phyloP scores from a whole-genome alignment of 345 rosid species.

The Cochlearia excelsa region DNA sequence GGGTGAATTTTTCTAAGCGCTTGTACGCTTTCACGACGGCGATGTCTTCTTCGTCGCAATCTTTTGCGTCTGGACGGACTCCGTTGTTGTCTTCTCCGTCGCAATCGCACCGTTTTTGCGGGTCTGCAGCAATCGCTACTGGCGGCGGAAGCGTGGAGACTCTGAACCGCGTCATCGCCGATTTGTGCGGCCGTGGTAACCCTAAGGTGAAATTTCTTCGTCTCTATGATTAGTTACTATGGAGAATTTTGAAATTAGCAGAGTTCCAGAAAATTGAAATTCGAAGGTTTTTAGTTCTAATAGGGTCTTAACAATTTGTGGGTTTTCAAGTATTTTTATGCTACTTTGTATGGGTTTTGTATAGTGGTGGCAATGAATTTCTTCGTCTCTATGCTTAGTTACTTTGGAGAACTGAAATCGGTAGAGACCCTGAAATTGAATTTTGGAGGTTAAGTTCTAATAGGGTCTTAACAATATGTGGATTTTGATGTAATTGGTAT shows the following conservation, averaged over 20 bases:
- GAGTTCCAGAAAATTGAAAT: conserved; percentile 1
- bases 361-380: not conserved
- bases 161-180: conserved; percentile 70
- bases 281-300: too few species aligned
- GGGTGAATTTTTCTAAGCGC: conserved; percentile 14
- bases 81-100: conserved; percentile 50
- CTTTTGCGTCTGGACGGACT: conserved; percentile 43
- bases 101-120: conserved; percentile 59
- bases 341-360: too few species aligned
- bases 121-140: conserved; percentile 43
- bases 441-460: conserved; percentile 5
- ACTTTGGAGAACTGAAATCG: too few species aligned
- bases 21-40: not conserved
- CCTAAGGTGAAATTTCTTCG: conserved; percentile 53
- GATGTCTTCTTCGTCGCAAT: conserved; percentile 69
- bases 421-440: not conserved
- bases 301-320: too few species aligned
- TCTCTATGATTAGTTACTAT: conserved; percentile 16
- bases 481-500: conserved; percentile 5
- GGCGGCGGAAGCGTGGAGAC: conserved; percentile 72
- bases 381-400: conserved; percentile 9
- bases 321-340: too few species aligned
- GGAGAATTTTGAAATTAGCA: conserved; percentile 1
- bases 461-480: not conserved
- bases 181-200: conserved; percentile 74